Percentiles rank a stretch among this genome's conserved stretches.
Evolutionary conservation across 768 basidiomycete species (phyloP).

Genomic region (Suillus discolor): DNA sequence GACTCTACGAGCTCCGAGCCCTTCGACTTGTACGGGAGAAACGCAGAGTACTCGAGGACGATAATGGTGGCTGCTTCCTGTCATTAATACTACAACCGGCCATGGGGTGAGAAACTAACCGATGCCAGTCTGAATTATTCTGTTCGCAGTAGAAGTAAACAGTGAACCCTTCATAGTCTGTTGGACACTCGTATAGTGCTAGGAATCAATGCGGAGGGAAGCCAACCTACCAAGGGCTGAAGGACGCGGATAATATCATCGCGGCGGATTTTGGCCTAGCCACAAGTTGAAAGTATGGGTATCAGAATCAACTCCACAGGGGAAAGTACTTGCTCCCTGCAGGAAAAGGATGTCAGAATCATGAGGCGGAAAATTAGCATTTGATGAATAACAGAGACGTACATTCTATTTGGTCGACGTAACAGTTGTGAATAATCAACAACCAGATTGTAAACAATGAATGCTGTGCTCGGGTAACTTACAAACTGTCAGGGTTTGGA

Average conservation of each 20-base stretch:
- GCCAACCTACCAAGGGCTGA: background rate
- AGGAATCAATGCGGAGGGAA: background rate
- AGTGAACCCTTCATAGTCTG: background rate
- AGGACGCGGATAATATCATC: background rate
- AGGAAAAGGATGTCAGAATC: background rate
- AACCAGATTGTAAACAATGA: background rate
- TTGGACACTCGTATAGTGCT: background rate
- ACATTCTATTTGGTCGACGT: background rate
- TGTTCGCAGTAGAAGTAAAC: background rate
- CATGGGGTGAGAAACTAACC: background rate
- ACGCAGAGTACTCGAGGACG: too few species aligned
- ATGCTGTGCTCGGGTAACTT: background rate
- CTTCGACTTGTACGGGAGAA: too few species aligned
- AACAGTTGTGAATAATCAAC: background rate
- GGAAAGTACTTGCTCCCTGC: background rate
- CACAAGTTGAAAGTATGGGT: background rate
- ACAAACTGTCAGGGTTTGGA: background rate
- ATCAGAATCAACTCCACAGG: background rate
- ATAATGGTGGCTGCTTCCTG: too few species aligned
- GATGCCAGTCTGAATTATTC: background rate
- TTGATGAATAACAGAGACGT: background rate
- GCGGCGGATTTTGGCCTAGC: rapidly evolving
- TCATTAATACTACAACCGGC: too few species aligned
- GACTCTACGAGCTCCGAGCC: too few species aligned
- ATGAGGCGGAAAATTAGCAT: background rate